Percentiles rank a stretch among this genome's conserved stretches.
Evolutionary conservation across 1,284 basidiomycete species (phyloP).

Genomic region (Ganoderma leucocontextum): DNA sequence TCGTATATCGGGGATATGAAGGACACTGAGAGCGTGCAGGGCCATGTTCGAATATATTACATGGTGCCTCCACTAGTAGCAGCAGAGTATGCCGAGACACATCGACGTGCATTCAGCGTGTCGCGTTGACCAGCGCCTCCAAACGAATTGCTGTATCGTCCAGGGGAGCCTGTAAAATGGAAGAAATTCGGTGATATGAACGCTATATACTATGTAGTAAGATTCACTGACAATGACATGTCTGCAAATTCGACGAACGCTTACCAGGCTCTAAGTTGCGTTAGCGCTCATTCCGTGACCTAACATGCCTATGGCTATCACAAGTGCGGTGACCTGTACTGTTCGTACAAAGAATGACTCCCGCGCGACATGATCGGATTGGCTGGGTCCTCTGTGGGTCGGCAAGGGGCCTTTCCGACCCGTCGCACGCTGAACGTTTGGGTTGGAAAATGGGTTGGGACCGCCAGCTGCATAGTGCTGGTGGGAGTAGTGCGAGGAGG

Average conservation of each 20-base stretch:
- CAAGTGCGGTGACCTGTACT: conserved; percentile 43
- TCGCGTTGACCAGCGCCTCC: neutral
- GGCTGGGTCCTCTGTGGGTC: conserved; percentile 31
- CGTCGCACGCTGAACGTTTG: conserved; percentile 43
- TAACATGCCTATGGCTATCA: conserved; percentile 42
- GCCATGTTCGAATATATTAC: neutral
- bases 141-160: neutral
- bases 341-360: conserved; percentile 43
- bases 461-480: conserved; percentile 29
- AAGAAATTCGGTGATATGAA: neutral
- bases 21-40: neutral
- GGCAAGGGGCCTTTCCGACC: conserved; percentile 32
- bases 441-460: conserved; percentile 41
- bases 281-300: conserved; percentile 37
- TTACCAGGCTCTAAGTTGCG: neutral
- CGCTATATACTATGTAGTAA: neutral
- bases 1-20: too few species aligned
- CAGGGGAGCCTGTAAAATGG: neutral
- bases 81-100: neutral
- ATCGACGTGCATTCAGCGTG: neutral
- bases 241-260: neutral
- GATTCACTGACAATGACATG: neutral
- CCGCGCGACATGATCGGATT: conserved; percentile 37
- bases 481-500: conserved; percentile 22
- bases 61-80: neutral